Conservation (phyloP, 2,329 filamentous ascomycete genomes). For the Fusarium succisae region DNA sequence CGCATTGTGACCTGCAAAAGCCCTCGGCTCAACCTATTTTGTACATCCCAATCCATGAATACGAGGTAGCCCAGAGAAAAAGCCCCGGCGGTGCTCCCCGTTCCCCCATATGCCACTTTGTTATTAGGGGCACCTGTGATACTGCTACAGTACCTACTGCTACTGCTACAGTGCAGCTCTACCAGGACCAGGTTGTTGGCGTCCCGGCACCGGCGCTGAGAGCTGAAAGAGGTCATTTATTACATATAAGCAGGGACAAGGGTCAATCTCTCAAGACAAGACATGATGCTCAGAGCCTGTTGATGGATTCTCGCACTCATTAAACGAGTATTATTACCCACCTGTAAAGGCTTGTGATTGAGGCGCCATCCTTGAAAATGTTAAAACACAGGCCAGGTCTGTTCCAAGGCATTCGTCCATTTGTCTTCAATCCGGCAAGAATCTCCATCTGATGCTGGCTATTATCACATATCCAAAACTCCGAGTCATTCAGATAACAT, state of each 20-base stretch:
- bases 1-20: constrained; percentile 38
- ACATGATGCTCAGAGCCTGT: not conserved
- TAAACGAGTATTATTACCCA: constrained; percentile 29
- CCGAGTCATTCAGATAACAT: constrained; percentile 7
- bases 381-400: constrained; percentile 13
- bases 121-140: constrained; percentile 20
- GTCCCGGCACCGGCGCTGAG: constrained; percentile 24
- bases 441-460: constrained; percentile 10
- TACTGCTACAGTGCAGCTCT: not conserved
- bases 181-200: constrained; percentile 1
- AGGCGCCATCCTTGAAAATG: constrained; percentile 5
- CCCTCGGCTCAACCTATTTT: constrained; percentile 17
- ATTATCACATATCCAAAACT: constrained; percentile 10
- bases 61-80: constrained; percentile 28
- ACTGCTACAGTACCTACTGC: not conserved
- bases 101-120: constrained; percentile 5
- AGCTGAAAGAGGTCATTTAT: constrained; percentile 35
- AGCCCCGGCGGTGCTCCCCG: not conserved
- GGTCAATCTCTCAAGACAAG: not conserved
- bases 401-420: constrained; percentile 18
- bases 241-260: constrained; percentile 10
- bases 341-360: constrained; percentile 7
- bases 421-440: not conserved
- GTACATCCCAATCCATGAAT: constrained; percentile 36
- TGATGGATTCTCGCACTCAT: constrained; percentile 16